Percentiles rank a stretch among this genome's conserved stretches.
Evolutionary conservation across 164 flowering plant genomes (phyloP).

Genomic region (Kingdonia uniflora): DNA sequence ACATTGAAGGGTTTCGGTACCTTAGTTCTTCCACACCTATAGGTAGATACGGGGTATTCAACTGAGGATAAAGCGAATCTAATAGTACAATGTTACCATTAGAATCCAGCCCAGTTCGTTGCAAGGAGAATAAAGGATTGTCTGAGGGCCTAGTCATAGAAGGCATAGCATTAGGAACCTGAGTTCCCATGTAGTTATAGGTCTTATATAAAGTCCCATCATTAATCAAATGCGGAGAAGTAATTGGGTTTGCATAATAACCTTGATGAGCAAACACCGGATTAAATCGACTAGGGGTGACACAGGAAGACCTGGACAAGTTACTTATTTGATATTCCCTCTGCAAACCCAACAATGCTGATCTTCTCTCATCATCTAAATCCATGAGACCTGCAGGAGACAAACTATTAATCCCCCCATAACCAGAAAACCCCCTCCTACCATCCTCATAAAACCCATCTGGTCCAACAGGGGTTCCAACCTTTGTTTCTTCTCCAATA

Average conservation of each 20-base stretch:
- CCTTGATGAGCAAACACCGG: slow-evolving; percentile 5
- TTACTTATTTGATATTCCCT: slow-evolving; percentile 11
- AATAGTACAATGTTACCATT: no score
- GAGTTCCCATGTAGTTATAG: slow-evolving; percentile 7
- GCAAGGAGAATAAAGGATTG: slow-evolving; percentile 11
- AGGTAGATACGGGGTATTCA: slow-evolving; percentile 5
- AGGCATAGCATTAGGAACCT: background rate
- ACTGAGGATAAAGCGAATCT: background rate
- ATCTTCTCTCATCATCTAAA: slow-evolving; percentile 13
- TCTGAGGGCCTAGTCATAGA: slow-evolving; percentile 15
- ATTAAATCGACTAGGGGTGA: slow-evolving; percentile 7
- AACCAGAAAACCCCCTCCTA: slow-evolving; percentile 13
- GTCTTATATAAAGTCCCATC: slow-evolving; percentile 8
- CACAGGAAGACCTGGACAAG: slow-evolving; percentile 7
- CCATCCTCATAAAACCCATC: slow-evolving; percentile 11
- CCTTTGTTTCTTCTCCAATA: slow-evolving; percentile 17
- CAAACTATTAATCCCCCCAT: slow-evolving; percentile 9
- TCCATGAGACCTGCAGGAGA: background rate
- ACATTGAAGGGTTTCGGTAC: slow-evolving; percentile 11
- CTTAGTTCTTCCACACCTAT: slow-evolving; percentile 10
- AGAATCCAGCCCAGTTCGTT: slow-evolving; percentile 11
- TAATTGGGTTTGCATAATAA: background rate
- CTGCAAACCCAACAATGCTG: slow-evolving; percentile 14
- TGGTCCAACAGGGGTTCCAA: background rate
- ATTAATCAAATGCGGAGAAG: no score